Percentiles rank a stretch among this genome's conserved stretches.
Evolutionary conservation across 1,284 basidiomycete genomes (phyloP).

Genomic region (Puccinia coronata): DNA sequence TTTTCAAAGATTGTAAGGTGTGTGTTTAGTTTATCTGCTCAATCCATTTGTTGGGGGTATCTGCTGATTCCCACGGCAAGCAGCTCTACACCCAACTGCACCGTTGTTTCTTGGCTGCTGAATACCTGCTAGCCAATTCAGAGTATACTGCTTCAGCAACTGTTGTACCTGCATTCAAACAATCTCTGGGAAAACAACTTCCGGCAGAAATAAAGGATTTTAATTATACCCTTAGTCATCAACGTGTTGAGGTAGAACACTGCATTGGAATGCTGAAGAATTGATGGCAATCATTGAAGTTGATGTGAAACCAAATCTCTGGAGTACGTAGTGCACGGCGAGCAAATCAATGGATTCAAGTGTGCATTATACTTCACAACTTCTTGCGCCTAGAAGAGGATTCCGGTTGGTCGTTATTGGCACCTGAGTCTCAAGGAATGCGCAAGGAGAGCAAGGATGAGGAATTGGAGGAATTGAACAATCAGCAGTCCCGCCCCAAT

Average conservation of each 20-base stretch:
- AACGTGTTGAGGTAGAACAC: conserved; percentile 22
- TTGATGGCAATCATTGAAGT: conserved; percentile 19
- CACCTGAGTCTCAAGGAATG: too few species aligned
- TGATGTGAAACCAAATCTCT: not conserved
- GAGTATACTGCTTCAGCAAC: conserved; percentile 1
- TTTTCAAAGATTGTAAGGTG: not conserved
- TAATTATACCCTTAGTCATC: conserved; percentile 16
- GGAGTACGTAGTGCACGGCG: not conserved
- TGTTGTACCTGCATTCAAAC: conserved; percentile 14
- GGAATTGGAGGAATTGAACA: too few species aligned
- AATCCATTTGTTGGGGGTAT: too few species aligned
- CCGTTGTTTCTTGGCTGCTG: not conserved
- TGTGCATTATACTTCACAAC: conserved; percentile 3
- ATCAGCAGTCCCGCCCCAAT: too few species aligned
- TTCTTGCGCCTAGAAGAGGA: not conserved
- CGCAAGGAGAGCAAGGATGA: too few species aligned
- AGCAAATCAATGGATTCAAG: not conserved
- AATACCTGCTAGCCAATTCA: conserved; percentile 29
- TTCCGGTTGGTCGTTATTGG: too few species aligned
- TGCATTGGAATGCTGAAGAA: conserved; percentile 27
- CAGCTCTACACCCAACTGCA: not conserved
- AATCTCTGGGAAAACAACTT: not conserved
- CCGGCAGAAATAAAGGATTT: not conserved
- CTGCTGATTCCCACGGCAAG: too few species aligned
- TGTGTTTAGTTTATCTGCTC: not conserved